phyloP scores from a whole-genome alignment of 2,329 filamentous ascomycete species.

The Alternaria viburni region DNA sequence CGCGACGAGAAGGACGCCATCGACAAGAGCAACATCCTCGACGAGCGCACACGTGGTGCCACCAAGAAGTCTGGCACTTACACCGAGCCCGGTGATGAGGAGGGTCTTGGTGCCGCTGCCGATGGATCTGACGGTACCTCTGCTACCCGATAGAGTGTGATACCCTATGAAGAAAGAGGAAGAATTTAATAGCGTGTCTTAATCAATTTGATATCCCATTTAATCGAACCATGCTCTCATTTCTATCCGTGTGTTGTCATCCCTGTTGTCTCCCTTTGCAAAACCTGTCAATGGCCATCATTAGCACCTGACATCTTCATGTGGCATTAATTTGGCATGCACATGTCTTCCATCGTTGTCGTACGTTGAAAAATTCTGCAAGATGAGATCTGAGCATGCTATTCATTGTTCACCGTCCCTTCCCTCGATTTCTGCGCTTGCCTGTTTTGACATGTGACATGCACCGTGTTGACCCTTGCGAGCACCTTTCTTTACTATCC shows the following conservation, averaged over 20 bases:
- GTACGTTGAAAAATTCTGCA: background rate
- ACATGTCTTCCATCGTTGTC: too few species aligned
- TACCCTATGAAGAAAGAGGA: too few species aligned
- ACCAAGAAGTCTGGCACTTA: constrained; percentile 55
- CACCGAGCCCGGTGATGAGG: constrained; percentile 60
- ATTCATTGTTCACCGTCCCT: background rate
- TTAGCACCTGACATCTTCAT: too few species aligned
- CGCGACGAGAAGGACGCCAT: constrained; percentile 59
- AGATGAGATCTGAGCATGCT: background rate
- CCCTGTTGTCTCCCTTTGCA: too few species aligned
- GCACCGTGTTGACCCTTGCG: background rate
- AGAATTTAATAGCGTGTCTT: background rate
- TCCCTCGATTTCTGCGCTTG: background rate
- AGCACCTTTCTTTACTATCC: too few species aligned
- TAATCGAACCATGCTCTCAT: background rate
- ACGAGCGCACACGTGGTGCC: constrained; percentile 56
- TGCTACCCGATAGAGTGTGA: constrained; percentile 4
- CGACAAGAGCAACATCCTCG: constrained; percentile 56
- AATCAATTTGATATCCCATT: background rate
- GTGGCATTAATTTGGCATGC: too few species aligned
- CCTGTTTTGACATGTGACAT: background rate
- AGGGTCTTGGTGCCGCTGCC: constrained; percentile 52
- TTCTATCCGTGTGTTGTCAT: too few species aligned
- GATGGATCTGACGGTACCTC: constrained; percentile 44
- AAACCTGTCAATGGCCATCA: too few species aligned